These are phyloP conservation scores for Xylariaceae sp. DNA, from an alignment of 2,329 filamentous ascomycete species.

Conservation along the genomic window DNA sequence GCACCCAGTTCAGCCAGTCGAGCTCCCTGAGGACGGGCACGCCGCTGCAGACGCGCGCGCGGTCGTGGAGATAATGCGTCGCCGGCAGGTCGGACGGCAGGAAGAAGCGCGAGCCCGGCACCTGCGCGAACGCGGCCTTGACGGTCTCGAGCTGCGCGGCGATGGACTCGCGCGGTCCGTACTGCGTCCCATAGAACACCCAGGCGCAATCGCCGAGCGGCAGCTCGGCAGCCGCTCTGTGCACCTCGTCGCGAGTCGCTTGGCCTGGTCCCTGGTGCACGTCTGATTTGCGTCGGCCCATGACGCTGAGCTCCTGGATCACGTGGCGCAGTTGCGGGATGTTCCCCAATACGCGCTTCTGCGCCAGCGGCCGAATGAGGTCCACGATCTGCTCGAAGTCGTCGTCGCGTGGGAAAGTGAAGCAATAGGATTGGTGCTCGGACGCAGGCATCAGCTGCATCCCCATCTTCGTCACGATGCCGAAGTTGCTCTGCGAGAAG, in stretches of 20 bases:
- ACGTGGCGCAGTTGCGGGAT: slow-evolving; percentile 50
- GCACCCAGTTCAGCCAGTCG: slow-evolving; percentile 51
- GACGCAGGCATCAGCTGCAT: slow-evolving; percentile 45
- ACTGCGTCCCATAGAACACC: slow-evolving; percentile 54
- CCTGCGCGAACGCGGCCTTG: slow-evolving; percentile 45
- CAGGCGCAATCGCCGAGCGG: slow-evolving; percentile 47
- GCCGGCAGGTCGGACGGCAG: slow-evolving; percentile 44
- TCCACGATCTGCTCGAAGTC: slow-evolving; percentile 35
- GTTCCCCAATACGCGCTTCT: slow-evolving; percentile 50
- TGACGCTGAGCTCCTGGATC: slow-evolving; percentile 48
- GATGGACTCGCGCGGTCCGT: slow-evolving; percentile 38
- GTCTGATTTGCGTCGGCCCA: slow-evolving; percentile 41
- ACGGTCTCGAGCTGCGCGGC: slow-evolving; percentile 42
- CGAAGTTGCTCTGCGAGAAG: slow-evolving; percentile 55
- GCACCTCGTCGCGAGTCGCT: slow-evolving; percentile 37
- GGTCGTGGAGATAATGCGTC: slow-evolving; percentile 43
- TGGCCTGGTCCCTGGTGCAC: slow-evolving; percentile 32
- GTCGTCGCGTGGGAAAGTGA: slow-evolving; percentile 41
- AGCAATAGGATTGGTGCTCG: slow-evolving; percentile 42
- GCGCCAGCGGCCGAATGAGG: slow-evolving; percentile 41
- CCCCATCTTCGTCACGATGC: slow-evolving; percentile 59
- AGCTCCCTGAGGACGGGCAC: slow-evolving; percentile 43
- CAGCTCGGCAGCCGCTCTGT: slow-evolving; percentile 39
- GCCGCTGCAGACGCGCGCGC: slow-evolving; percentile 40
- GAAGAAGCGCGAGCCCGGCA: slow-evolving; percentile 47